Base-by-base conservation (phyloP, 768 basidiomycete genomes). In the Tylopilus sp. region DNA sequence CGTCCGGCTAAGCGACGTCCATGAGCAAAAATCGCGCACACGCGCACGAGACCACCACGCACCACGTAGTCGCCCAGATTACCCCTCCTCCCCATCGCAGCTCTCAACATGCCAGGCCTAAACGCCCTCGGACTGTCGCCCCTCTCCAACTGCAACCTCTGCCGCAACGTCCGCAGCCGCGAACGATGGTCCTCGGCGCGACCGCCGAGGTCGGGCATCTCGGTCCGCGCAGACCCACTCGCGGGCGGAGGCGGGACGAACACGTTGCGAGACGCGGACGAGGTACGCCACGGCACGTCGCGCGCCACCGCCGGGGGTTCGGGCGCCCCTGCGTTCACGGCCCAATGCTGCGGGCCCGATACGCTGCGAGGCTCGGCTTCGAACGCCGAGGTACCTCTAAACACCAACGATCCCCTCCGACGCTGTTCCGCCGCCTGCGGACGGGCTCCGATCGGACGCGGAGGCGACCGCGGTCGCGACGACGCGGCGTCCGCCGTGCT, bases 51-150 rank as follows among this genome's bases (percentile, higher is more conserved):
- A 31, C 13, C 1, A 28, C n/a, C 30, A 72, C 82, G 29, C 55
- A 86, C 86, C 68, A 89, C 66, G 21, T 75, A 80, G 60, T 79
- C 79, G 3, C 78, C 77, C 2, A 66, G 24, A 30, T 66, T 70
- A 1, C 64, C 64, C 25, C 69, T 41, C 43, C 68, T 42, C 40
- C 57, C 56, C 0, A 63, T 57, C 37, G 56, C 55, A 12, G 56
- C 56, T 25, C 67, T 56, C 41, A 66, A 55, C 62, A 66, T 52
- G 6, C 52, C 61, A 40, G 68, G 56, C 25, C 68, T 57, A 51
- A 61, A 64, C 16, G 43, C 56, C 3, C 59, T 56, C 33, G 60
- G 43, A 3, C 58, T 63, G 5, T 45, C 11, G 12, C 56, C 50
- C 28, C 69, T 57, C 26, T 69, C 63, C 44, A 69, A 36, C 50